Conservation (phyloP, 1,139 yeast genomes). For the Yamadazyma atlantica region DNA sequence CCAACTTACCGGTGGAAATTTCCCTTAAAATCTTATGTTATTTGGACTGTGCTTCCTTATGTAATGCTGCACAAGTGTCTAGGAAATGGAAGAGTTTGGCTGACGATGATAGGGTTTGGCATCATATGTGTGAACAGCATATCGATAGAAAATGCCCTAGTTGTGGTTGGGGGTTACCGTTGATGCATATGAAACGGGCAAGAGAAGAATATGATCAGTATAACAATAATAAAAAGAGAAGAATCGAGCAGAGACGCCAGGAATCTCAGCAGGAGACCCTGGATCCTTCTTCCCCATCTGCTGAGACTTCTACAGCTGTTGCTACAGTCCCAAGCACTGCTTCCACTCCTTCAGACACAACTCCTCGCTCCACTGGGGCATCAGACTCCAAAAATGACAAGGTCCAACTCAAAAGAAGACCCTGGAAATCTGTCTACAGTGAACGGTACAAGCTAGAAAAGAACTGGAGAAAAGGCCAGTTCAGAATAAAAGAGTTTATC, state of each 20-base stretch:
- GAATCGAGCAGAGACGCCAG: slow-evolving; percentile 21
- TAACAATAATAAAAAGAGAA: slow-evolving; percentile 29
- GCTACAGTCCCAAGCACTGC: neutral
- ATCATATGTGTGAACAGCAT: slow-evolving; percentile 97
- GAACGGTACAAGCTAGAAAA: slow-evolving; percentile 89
- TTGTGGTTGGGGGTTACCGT: slow-evolving; percentile 98
- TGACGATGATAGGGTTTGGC: slow-evolving; percentile 97
- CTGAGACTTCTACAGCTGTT: neutral
- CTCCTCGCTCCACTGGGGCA: neutral
- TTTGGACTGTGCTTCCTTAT: slow-evolving; percentile 85
- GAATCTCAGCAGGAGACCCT: neutral
- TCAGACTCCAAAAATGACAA: neutral
- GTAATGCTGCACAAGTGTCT: slow-evolving; percentile 92
- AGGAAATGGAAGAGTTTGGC: slow-evolving; percentile 84
- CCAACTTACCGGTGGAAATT: slow-evolving; percentile 82
- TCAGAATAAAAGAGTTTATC: slow-evolving; percentile 59
- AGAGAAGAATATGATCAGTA: slow-evolving; percentile 43
- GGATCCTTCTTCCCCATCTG: neutral
- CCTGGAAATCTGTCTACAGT: slow-evolving; percentile 94
- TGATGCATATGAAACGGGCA: slow-evolving; percentile 79
- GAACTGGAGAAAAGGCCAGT: slow-evolving; percentile 89
- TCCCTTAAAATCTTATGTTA: slow-evolving; percentile 83
- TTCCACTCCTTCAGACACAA: slow-evolving; percentile 5
- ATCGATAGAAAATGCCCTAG: slow-evolving; percentile 95
- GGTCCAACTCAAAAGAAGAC: slow-evolving; percentile 44